Base-by-base conservation (phyloP, 352 stramenopile species). In the Phytophthora rubi region DNA sequence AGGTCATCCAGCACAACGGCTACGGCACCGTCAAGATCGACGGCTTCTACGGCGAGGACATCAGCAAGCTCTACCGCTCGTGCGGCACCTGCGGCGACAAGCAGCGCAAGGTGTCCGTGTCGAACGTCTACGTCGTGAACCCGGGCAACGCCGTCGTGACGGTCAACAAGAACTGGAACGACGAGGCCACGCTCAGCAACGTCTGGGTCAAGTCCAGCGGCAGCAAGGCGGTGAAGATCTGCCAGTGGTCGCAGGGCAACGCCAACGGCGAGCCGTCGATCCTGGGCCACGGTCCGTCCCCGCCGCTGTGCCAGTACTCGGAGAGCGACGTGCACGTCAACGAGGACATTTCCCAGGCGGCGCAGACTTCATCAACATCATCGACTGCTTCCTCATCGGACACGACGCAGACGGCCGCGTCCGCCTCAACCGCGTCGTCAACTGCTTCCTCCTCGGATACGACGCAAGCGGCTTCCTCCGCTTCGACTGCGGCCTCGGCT, bases 1-100 rank as follows among this genome's bases (percentile, higher is more conserved):
- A 86, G 64, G 59, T 82, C 23, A 65, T 82, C 28, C 78, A 83
- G 55, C 75, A 70, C 63, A 70, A 70, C 48, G 63, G 63, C 18
- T 49, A 30, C 45, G 63, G 55, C 6, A 70, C 63, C 7, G 63
- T 70, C 48, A 42, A 70, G 33, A 70, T 70, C 55, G 57, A 70
- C 18, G 12, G 52, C 52, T 56, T 56, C 49, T 39, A 39, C 49
- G 49, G 49, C 26, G 30, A 56, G 49, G 42, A 49, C 28, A 30
- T 30, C 28, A 30, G 28, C 28, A 30, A 30, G 28, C 49, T 56
- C 49, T 56, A 56, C 49, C 23, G 49, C 13, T 56, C 49, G 49
- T 56, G 49, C 49, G 49, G 52, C 30, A 47, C 52, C 28, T 57
- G 51, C 51, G 51, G 51, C 13, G 23, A 37, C 51, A 57, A 42